Conservation (phyloP, 2,329 filamentous ascomycete genomes). For the Fusarium liriodendri region DNA sequence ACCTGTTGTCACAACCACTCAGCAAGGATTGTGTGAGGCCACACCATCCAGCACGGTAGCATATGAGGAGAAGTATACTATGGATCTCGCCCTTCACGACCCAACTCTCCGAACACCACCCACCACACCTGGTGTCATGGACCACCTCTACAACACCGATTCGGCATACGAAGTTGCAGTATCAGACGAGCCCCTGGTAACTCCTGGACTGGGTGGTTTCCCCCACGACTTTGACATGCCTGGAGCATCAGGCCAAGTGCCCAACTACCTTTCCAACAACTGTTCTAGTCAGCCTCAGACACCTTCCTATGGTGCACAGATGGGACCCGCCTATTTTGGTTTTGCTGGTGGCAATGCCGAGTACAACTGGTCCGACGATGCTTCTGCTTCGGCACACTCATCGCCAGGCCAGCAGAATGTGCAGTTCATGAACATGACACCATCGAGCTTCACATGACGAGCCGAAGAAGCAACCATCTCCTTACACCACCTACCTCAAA, state of each 20-base stretch:
- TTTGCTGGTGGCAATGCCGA: conserved; percentile 56
- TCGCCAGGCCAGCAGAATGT: conserved; percentile 49
- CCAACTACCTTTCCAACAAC: conserved; percentile 57
- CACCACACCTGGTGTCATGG: conserved; percentile 61
- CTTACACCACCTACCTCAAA: neutral
- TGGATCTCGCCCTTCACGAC: conserved; percentile 51
- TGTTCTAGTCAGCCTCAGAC: conserved; percentile 60
- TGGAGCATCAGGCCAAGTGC: conserved; percentile 53
- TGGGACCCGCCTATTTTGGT: conserved; percentile 56
- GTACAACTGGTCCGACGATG: conserved; percentile 63
- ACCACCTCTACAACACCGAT: conserved; percentile 54
- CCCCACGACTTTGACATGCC: conserved; percentile 60
- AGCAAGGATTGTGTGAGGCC: conserved; percentile 53
- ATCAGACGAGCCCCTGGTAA: conserved; percentile 61
- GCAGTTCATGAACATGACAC: conserved; percentile 52
- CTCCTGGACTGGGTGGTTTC: conserved; percentile 58
- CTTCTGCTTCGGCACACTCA: conserved; percentile 50
- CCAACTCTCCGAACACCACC: conserved; percentile 64
- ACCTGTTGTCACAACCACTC: conserved; percentile 54
- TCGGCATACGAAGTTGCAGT: conserved; percentile 53
- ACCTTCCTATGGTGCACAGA: conserved; percentile 57
- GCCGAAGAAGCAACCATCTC: conserved; percentile 29
- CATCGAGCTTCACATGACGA: conserved; percentile 43
- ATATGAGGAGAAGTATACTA: conserved; percentile 45
- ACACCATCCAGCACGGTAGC: conserved; percentile 50